Conservation (phyloP, 1,284 basidiomycete species). For the Coniferiporia weirii region DNA sequence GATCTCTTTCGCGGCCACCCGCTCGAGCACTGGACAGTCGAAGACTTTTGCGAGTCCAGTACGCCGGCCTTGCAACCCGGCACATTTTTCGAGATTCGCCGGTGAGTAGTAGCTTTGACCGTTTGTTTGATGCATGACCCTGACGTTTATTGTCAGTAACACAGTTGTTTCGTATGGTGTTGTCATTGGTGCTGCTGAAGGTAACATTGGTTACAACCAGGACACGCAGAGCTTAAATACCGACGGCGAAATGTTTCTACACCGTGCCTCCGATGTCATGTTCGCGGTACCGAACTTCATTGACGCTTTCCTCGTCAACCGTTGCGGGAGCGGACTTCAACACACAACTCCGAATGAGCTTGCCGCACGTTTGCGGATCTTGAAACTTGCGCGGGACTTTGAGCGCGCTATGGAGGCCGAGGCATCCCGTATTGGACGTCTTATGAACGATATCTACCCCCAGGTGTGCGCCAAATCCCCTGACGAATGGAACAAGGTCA, state of each 20-base stretch:
- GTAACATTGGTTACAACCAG: slow-evolving; percentile 30
- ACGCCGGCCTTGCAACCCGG: slow-evolving; percentile 33
- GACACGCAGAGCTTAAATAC: slow-evolving; percentile 39
- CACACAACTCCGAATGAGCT: slow-evolving; percentile 33
- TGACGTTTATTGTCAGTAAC: slow-evolving; percentile 35
- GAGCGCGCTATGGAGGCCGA: slow-evolving; percentile 40
- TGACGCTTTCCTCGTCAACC: slow-evolving; percentile 37
- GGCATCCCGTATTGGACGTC: slow-evolving; percentile 31
- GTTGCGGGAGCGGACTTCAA: slow-evolving; percentile 39
- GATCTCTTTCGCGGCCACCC: background rate
- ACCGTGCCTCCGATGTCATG: slow-evolving; percentile 45
- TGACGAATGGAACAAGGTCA: slow-evolving; percentile 46
- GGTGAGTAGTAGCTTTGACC: slow-evolving; percentile 33
- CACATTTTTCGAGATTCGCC: slow-evolving; percentile 56
- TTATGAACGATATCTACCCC: slow-evolving; percentile 38
- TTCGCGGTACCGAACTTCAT: slow-evolving; percentile 55
- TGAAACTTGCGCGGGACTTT: slow-evolving; percentile 48
- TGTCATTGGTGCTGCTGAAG: slow-evolving; percentile 35
- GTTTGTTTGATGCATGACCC: slow-evolving; percentile 13
- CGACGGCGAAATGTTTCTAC: slow-evolving; percentile 47
- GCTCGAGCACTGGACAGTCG: slow-evolving; percentile 2
- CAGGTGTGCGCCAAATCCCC: slow-evolving; percentile 41
- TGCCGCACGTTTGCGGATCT: slow-evolving; percentile 52
- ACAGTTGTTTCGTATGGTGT: slow-evolving; percentile 39
- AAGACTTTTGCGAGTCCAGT: slow-evolving; percentile 5